Evolutionary conservation across 2,329 filamentous ascomycete species (phyloP), one percentile per base, ranked within the genome.

Genomic region (Huntiella moniliformis): DNA sequence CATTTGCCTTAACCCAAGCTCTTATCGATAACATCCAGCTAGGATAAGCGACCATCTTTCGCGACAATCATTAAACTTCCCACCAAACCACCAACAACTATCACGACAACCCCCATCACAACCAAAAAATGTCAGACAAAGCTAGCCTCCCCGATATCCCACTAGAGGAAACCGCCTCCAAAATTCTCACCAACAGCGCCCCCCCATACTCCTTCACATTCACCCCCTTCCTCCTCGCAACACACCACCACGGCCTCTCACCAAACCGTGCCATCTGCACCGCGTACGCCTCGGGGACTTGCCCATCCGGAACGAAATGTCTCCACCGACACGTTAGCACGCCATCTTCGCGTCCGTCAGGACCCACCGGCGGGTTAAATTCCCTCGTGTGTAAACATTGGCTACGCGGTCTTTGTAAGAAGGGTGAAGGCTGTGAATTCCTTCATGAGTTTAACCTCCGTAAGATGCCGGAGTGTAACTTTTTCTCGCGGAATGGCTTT

Each of bases 391-490:
- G 91, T 76, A 98, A 98, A 67, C 91, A 96, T 70, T 96, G 91
- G 79, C 77, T 96, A 57, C 83, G 92, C 53, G 88, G 87, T 0
- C 75, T 98, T 15, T 98, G 91, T 70, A 98, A 98, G 60, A 96
- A 96, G 64, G 91, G 88, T 56, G 81, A 95, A 58, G 76, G 78
- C 54, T 98, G 91, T 76, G 91, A 98, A 67, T 98, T 96, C 57
- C 70, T 96, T 42, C 91, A 98, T 70, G 91, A 96, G 64, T 98
- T 95, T 68, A 96, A 98, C 64, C 73, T 98, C 54, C 79, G 91
- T 52, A 87, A 91, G 62, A 96, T 96, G 85, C 87, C 91, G 52
- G 91, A 96, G 66, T 98, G 91, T 66, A 93, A 93, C 58, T 93
- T 94, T 63, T 96, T 88, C 64, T 79, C 86, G 48, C 75, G 86